Conservation (phyloP, 1,284 basidiomycete genomes). For the Microstroma glucosiphilum region DNA sequence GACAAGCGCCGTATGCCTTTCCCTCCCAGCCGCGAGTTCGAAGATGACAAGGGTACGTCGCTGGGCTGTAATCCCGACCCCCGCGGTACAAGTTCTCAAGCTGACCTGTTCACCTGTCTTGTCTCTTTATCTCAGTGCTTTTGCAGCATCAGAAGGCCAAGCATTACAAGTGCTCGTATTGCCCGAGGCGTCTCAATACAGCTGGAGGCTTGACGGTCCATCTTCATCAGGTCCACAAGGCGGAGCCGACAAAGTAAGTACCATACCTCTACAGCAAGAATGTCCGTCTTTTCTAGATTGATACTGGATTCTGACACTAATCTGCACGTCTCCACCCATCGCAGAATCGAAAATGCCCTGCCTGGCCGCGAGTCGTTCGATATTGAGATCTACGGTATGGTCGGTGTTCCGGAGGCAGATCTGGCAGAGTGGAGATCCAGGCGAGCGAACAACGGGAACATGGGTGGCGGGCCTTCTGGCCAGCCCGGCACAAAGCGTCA, state of each 20-base stretch:
- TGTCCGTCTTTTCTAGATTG: constrained; percentile 12
- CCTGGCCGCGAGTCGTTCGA: constrained; percentile 96
- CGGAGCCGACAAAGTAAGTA: constrained; percentile 88
- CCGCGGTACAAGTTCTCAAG: too few species aligned
- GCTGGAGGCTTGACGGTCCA: constrained; percentile 97
- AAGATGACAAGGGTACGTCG: constrained; percentile 37
- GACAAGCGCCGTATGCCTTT: not conserved
- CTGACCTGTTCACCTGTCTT: too few species aligned
- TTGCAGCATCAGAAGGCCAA: constrained; percentile 99
- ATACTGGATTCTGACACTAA: constrained; percentile 33
- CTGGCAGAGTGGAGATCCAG: constrained; percentile 87
- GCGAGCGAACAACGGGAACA: constrained; percentile 49
- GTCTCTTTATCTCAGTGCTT: constrained; percentile 58
- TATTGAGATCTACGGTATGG: constrained; percentile 99
- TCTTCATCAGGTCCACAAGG: constrained; percentile 96
- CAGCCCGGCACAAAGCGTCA: constrained; percentile 66
- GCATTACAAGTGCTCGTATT: constrained; percentile 95
- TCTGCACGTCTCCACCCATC: not conserved
- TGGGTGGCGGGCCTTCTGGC: constrained; percentile 52
- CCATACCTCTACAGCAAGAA: constrained; percentile 42
- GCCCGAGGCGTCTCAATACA: constrained; percentile 88
- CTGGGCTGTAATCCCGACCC: too few species aligned
- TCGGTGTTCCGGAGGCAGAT: constrained; percentile 89
- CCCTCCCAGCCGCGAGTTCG: constrained; percentile 44
- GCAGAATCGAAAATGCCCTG: constrained; percentile 87